A percentile compares a stretch with the other conserved stretches of the same genome.
These are phyloP conservation scores for Zygoascus hellenicus DNA, from an alignment of 1,139 yeast species.

Conservation along the genomic window DNA sequence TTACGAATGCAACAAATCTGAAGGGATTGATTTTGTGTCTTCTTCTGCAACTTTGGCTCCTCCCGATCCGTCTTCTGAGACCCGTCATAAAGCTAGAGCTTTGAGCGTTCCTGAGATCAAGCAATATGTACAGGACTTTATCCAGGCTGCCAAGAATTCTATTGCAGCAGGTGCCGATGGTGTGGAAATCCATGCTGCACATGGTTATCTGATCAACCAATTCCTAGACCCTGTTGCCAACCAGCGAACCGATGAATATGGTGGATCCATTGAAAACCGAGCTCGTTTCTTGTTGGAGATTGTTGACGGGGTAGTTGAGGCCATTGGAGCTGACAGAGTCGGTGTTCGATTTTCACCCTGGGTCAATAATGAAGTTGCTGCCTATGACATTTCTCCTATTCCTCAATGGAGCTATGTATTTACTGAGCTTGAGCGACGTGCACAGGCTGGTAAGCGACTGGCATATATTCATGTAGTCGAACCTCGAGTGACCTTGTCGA, in stretches of 20 bases:
- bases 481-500: constrained; percentile 32
- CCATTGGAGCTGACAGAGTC: constrained; percentile 48
- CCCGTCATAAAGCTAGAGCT: constrained; percentile 34
- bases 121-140: constrained; percentile 34
- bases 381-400: constrained; percentile 28
- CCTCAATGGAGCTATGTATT: constrained; percentile 31
- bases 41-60: constrained; percentile 28
- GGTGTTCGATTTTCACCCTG: constrained; percentile 61
- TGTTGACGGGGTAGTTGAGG: constrained; percentile 45
- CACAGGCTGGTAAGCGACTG: constrained; percentile 27
- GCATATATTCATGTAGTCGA: constrained; percentile 53
- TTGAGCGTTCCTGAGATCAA: constrained; percentile 41
- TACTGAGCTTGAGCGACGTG: constrained; percentile 30
- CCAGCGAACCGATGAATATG: constrained; percentile 60
- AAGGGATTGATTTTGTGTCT: constrained; percentile 28
- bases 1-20: constrained; percentile 21
- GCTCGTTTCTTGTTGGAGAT: constrained; percentile 52
- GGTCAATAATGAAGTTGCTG: constrained; percentile 28
- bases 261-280: constrained; percentile 62
- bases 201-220: constrained; percentile 49
- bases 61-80: constrained; percentile 26
- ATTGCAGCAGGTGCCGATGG: constrained; percentile 60
- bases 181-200: constrained; percentile 62
- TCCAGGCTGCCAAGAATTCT: constrained; percentile 42
- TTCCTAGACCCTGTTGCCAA: constrained; percentile 50